Conservation (phyloP, 2,329 filamentous ascomycete species). For the Fusarium robinianum region DNA sequence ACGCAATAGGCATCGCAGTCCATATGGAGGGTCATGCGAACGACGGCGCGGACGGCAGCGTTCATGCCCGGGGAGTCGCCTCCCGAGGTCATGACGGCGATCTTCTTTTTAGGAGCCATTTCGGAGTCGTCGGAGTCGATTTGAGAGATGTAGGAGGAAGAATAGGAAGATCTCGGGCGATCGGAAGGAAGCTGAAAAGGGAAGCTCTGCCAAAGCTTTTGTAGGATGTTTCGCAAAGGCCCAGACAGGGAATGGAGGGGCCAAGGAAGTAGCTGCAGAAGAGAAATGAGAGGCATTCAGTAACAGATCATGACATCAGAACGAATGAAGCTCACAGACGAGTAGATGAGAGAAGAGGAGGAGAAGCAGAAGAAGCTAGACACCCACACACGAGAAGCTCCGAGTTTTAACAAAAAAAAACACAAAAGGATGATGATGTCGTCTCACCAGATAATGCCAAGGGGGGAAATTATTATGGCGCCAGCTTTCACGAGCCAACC, state of each 20-base stretch:
- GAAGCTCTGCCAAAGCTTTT: slow-evolving; percentile 36
- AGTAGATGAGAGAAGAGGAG: slow-evolving; percentile 15
- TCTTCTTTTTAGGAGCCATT: slow-evolving; percentile 65
- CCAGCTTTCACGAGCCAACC: slow-evolving; percentile 33
- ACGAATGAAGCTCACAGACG: slow-evolving; percentile 20
- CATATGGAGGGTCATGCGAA: slow-evolving; percentile 87
- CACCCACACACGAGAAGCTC: too few relatives aligned
- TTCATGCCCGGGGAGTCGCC: slow-evolving; percentile 97
- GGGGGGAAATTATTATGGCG: slow-evolving; percentile 37
- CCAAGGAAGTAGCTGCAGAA: slow-evolving; percentile 37
- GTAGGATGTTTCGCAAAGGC: slow-evolving; percentile 36
- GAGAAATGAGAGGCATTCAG: slow-evolving; percentile 36
- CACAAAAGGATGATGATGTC: slow-evolving; percentile 26
- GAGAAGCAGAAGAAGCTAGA: slow-evolving; percentile 3
- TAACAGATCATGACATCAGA: slow-evolving; percentile 15
- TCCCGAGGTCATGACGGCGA: slow-evolving; percentile 92
- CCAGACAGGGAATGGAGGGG: slow-evolving; percentile 39
- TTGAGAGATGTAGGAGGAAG: slow-evolving; percentile 11
- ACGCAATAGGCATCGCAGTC: slow-evolving; percentile 79
- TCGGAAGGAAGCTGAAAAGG: slow-evolving; percentile 12
- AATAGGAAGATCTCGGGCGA: slow-evolving; percentile 16
- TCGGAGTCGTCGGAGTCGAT: slow-evolving; percentile 33
- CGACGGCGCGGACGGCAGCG: slow-evolving; percentile 83
- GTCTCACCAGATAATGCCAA: slow-evolving; percentile 30
- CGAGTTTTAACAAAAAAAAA: slow-evolving; percentile 16